Conservation (phyloP, 1,139 yeast species). For the Kazachstania sp. region DNA sequence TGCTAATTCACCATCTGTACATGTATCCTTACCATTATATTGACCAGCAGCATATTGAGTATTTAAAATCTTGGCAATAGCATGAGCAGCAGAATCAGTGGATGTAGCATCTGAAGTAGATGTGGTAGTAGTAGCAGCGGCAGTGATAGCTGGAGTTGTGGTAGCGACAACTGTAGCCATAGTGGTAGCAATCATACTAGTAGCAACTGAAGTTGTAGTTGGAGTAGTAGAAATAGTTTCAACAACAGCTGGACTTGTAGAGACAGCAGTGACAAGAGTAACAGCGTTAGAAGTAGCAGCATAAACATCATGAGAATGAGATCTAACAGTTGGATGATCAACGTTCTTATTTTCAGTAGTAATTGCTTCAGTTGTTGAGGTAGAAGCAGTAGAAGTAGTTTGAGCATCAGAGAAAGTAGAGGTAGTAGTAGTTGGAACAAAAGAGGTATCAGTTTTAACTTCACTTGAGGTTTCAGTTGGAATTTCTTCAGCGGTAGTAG, state of each 20-base stretch:
- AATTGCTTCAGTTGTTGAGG: constrained; percentile 1
- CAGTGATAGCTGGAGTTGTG: background rate
- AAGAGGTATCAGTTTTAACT: constrained; percentile 5
- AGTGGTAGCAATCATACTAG: constrained; percentile 6
- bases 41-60: constrained; percentile 25
- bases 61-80: constrained; percentile 37
- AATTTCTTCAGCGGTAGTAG: constrained; percentile 6
- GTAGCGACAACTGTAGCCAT: constrained; percentile 5
- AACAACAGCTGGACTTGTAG: constrained; percentile 5
- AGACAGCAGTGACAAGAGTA: background rate
- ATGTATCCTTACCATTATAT: constrained; percentile 29
- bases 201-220: background rate
- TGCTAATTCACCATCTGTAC: constrained; percentile 42
- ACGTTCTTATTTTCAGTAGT: constrained; percentile 1
- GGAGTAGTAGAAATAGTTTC: constrained; percentile 1
- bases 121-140: constrained; percentile 10
- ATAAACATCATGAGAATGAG: constrained; percentile 1
- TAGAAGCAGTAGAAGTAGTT: constrained; percentile 3
- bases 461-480: background rate
- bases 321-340: background rate
- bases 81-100: constrained; percentile 29
- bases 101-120: constrained; percentile 9
- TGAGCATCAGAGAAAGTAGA: background rate
- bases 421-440: constrained; percentile 5
- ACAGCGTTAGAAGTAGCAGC: constrained; percentile 4